These are phyloP conservation scores for Ganoderma leucocontextum DNA, from an alignment of 1,284 basidiomycete species.

Conservation along the genomic window DNA sequence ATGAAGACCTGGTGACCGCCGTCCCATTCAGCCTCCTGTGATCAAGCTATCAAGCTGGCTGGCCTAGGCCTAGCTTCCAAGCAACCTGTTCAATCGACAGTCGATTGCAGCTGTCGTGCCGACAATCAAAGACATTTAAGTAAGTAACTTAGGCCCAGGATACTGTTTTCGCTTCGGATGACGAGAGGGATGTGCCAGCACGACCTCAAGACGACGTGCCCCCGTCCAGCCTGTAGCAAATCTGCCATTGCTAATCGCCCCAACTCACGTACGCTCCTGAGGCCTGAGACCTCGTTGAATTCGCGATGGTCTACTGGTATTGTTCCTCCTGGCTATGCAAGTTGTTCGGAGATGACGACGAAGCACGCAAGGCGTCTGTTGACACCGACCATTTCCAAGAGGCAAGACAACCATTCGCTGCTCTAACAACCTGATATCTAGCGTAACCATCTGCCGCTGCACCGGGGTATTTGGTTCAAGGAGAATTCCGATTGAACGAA, in stretches of 20 bases:
- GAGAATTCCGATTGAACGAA: neutral
- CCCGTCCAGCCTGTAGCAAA: neutral
- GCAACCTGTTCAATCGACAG: neutral
- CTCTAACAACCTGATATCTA: neutral
- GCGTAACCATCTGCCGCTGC: neutral
- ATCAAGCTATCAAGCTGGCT: neutral
- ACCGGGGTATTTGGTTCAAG: neutral
- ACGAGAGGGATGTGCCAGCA: neutral
- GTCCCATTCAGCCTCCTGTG: neutral
- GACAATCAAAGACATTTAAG: neutral
- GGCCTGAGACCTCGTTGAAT: neutral
- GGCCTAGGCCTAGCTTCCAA: neutral
- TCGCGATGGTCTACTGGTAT: neutral
- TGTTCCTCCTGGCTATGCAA: neutral
- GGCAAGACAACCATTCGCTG: neutral
- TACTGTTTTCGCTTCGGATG: neutral
- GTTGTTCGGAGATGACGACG: neutral
- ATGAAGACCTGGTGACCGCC: neutral
- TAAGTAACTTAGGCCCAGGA: neutral
- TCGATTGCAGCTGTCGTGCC: neutral
- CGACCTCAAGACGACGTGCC: neutral
- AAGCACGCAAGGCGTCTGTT: slow-evolving; percentile 15
- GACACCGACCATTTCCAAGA: neutral
- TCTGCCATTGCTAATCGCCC: neutral
- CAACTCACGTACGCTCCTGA: neutral